Evolutionary conservation across 768 basidiomycete genomes (phyloP).

Genomic region (Tricholoma flavovirens): DNA sequence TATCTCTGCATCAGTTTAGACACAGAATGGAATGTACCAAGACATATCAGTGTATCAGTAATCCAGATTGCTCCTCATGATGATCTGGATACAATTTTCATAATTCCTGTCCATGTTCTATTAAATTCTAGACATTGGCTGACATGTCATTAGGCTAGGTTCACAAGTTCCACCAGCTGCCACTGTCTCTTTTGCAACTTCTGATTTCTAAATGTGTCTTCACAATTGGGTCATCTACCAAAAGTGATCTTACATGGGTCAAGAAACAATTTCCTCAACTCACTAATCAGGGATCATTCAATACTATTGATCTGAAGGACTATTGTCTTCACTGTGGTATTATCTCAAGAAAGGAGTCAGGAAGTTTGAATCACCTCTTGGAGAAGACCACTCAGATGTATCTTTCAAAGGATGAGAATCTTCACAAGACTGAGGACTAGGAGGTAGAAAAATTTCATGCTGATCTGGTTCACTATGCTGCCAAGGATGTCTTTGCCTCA

Average conservation of each 20-base stretch:
- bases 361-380: not conserved
- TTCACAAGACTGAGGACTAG: constrained; percentile 14
- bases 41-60: constrained; percentile 1
- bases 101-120: constrained; percentile 1
- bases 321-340: constrained; percentile 3
- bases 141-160: not conserved
- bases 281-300: not conserved
- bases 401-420: constrained; percentile 3
- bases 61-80: constrained; percentile 4
- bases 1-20: too few species aligned
- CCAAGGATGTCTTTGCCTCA: not conserved
- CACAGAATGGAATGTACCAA: constrained; percentile 5
- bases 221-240: constrained; percentile 4
- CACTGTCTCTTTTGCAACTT: not conserved
- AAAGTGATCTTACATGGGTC: not conserved
- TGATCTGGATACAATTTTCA: not conserved
- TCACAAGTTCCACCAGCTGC: not conserved
- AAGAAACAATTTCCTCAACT: constrained; percentile 7
- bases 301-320: constrained; percentile 5
- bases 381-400: constrained; percentile 2
- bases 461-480: constrained; percentile 1
- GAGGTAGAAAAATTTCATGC: constrained; percentile 8
- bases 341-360: not conserved
- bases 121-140: too few species aligned
- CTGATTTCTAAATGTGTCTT: constrained; percentile 3